Base-by-base conservation (phyloP, 1,284 basidiomycete species). In the Phylloboletellus chloephorus region DNA sequence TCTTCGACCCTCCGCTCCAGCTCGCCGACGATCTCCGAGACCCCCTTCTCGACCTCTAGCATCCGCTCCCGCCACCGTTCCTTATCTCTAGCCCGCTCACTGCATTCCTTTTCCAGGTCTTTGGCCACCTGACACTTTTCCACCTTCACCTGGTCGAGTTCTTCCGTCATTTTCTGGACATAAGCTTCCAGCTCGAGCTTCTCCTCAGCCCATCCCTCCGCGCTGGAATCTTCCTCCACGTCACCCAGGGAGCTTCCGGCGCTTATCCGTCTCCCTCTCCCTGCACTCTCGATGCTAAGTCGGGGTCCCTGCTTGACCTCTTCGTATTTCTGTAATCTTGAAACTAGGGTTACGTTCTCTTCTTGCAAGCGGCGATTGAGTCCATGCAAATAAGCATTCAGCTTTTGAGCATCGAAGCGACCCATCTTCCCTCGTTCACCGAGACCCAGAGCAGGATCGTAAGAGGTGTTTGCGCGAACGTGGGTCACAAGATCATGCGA, bases 401-500 rank as follows among this genome's bases (percentile, higher is more conserved):
- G 62, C 62, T 89, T 92, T 9, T 72, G 72, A 2, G 83, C 82
- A 59, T 92, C 87, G 63, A 91, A 90, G 19, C 85, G 69, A 9
- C 80, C 76, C 75, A 49, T 78, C 71, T 36, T 76, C 76, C 46
- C 73, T 63, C 28, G 77, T 72, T 51, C 74, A 68, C 77, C 79
- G 40, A 83, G 76, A 7, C 82, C 82, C 58, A 85, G 76, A 5
- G 80, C 72, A 25, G 84, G 82, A 55, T 88, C 86, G 48, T 91
- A 88, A 7, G 87, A 90, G 11, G 85, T 85, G 53, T 92, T 92
- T 28, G 78, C 83, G 7, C 84, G 79, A 22, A 76, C 79, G 53
- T 88, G 80, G 5, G 82, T 79, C 2, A 85, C 88, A 26, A 92
- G 67, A 57, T 92, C 89, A 48, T 90, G 84, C 16, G 88, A 89